Percentiles rank a stretch among this genome's conserved stretches.
Evolutionary conservation across 163 green algal species (phyloP).

Genomic region (Chlamydomonas reinhardtii): DNA sequence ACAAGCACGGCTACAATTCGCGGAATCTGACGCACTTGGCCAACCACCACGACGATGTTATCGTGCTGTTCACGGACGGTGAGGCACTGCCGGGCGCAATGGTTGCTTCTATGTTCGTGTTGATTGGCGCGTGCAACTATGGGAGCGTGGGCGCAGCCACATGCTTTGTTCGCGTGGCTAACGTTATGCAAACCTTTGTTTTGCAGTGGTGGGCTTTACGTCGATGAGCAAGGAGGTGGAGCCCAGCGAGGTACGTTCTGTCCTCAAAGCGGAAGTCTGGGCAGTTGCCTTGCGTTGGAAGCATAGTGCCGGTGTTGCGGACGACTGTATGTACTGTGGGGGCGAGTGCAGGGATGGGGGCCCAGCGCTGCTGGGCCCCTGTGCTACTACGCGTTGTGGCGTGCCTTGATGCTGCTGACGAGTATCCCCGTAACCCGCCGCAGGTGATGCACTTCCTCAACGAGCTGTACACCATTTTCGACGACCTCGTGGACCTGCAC

Average conservation of each 20-base stretch:
- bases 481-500: constrained; percentile 62
- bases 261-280: too few species aligned
- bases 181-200: neutral
- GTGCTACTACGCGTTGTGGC: too few species aligned
- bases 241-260: constrained; percentile 42
- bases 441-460: constrained; percentile 71
- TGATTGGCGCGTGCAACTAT: too few species aligned
- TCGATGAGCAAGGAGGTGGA: constrained; percentile 52
- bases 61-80: constrained; percentile 51
- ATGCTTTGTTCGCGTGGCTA: neutral
- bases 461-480: constrained; percentile 64
- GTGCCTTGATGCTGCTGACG: neutral
- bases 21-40: constrained; percentile 54
- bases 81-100: neutral
- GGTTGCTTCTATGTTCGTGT: too few species aligned
- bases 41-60: constrained; percentile 63
- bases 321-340: too few species aligned
- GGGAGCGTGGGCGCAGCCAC: too few species aligned
- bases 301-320: too few species aligned
- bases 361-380: too few species aligned
- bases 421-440: neutral
- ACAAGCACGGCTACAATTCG: constrained; percentile 51
- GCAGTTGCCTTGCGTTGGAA: too few species aligned
- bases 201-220: constrained; percentile 51
- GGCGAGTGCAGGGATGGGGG: too few species aligned